Evolutionary conservation across 1,284 basidiomycete genomes (phyloP).

Genomic region (Hemileia vastatrix): DNA sequence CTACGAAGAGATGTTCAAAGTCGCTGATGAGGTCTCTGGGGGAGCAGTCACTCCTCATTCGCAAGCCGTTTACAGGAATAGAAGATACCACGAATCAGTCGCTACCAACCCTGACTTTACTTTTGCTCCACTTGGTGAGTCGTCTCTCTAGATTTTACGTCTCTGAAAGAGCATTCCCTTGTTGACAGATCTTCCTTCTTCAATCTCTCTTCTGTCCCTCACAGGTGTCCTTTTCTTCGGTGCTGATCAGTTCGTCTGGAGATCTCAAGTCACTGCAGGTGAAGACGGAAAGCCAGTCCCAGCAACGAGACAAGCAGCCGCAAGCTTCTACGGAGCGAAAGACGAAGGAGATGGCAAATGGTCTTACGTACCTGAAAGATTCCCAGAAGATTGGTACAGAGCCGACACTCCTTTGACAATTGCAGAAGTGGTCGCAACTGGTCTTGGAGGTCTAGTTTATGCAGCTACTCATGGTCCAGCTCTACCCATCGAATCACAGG

Average conservation of each 20-base stretch:
- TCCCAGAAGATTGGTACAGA: constrained; percentile 30
- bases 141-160: no score
- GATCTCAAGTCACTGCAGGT: constrained; percentile 4
- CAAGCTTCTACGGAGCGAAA: constrained; percentile 26
- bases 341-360: constrained; percentile 22
- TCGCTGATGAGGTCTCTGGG: no score
- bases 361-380: constrained; percentile 29
- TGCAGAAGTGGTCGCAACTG: constrained; percentile 23
- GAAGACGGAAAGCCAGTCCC: constrained; percentile 9
- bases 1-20: no score
- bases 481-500: constrained; percentile 10
- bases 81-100: no score
- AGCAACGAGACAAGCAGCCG: background rate
- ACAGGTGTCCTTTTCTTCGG: constrained; percentile 8
- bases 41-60: no score
- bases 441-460: background rate
- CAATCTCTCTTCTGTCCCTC: no score
- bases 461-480: constrained; percentile 4
- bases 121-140: no score
- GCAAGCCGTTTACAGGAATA: no score
- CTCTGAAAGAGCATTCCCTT: no score
- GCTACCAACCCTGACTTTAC: no score
- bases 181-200: no score
- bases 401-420: constrained; percentile 24
- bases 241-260: constrained; percentile 19